Evolutionary conservation across 192 early-diverging fungal species (phyloP).

Genomic region (Phycomyces nitens): DNA sequence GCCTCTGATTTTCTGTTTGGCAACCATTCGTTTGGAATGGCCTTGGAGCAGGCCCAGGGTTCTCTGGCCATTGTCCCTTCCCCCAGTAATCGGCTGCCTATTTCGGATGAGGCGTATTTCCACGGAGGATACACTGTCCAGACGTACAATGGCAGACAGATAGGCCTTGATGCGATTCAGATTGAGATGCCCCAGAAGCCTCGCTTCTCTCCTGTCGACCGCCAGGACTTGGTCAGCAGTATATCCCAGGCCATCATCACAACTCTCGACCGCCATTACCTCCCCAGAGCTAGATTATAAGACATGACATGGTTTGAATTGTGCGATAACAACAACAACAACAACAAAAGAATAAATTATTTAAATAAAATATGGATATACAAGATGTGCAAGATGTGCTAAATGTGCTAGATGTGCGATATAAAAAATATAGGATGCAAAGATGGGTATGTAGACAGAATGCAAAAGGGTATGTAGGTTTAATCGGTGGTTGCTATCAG

Average conservation of each 20-base stretch:
- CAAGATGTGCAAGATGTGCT: neutral
- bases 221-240: neutral
- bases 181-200: conserved; percentile 1
- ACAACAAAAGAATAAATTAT: neutral
- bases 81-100: neutral
- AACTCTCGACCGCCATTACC: neutral
- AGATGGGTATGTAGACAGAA: neutral
- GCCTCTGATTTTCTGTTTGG: neutral
- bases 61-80: neutral
- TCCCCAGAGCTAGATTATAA: neutral
- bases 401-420: neutral
- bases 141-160: neutral
- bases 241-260: neutral
- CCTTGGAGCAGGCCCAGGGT: neutral
- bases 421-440: too few species aligned
- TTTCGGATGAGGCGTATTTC: neutral
- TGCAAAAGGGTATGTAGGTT: neutral
- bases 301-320: too few species aligned
- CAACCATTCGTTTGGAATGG: neutral
- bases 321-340: neutral
- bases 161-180: conserved; percentile 3
- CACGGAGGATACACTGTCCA: conserved; percentile 4
- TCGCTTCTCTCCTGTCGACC: neutral
- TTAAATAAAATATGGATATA: neutral
- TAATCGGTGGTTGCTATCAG: neutral